Conservation (phyloP, 2,329 filamentous ascomycete species). For the Triangularia setosa region DNA sequence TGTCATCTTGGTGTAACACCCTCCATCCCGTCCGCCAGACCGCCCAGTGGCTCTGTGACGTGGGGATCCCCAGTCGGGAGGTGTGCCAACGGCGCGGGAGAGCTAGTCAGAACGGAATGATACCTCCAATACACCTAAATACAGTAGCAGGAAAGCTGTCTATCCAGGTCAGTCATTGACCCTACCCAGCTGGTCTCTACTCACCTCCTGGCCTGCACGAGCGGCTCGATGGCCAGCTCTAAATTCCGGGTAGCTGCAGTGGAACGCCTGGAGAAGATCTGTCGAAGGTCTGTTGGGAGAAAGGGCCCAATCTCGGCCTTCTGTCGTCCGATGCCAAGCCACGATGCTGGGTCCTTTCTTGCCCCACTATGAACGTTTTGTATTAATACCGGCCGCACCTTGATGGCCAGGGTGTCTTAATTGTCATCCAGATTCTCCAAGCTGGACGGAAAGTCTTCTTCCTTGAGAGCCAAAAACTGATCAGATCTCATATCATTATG, state of each 20-base stretch:
- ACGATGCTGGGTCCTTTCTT: neutral
- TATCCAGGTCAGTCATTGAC: neutral
- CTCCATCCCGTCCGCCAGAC: conserved; percentile 9
- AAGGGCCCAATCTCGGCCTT: conserved; percentile 5
- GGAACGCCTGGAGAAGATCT: conserved; percentile 4
- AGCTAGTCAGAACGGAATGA: neutral
- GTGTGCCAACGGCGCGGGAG: neutral
- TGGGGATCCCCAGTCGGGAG: neutral
- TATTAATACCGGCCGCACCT: neutral
- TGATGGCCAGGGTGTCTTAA: neutral
- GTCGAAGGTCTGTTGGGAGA: neutral
- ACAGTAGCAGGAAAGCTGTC: neutral
- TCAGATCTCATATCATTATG: neutral
- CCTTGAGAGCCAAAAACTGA: neutral
- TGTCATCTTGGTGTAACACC: conserved; percentile 9
- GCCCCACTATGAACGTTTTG: neutral
- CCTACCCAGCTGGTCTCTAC: neutral
- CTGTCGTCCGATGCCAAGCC: conserved; percentile 9
- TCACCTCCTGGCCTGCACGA: neutral
- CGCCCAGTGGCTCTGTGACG: neutral
- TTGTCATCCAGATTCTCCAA: neutral
- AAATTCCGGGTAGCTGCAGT: conserved; percentile 8
- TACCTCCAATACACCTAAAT: neutral
- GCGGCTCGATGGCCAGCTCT: neutral
- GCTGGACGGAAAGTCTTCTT: neutral